These are phyloP conservation scores for Beta lomatogona DNA, from an alignment of 179 eudicot genomes.

Conservation along the genomic window DNA sequence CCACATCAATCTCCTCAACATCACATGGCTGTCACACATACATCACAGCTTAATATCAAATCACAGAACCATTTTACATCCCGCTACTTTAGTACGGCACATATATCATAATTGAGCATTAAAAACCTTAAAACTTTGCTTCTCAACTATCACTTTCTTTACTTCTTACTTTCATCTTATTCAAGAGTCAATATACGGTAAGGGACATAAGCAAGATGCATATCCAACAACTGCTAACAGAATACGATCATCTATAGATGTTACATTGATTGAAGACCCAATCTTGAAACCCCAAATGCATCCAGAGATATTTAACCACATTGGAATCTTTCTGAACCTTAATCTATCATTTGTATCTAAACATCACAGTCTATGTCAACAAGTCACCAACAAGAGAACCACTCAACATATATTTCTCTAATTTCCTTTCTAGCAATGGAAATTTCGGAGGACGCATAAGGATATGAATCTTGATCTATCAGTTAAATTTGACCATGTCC, in stretches of 20 bases:
- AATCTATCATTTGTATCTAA: background rate
- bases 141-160: too few relatives aligned
- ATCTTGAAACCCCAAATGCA: background rate
- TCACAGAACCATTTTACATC: background rate
- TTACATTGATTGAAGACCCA: background rate
- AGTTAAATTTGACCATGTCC: background rate
- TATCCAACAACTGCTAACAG: too few relatives aligned
- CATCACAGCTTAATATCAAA: background rate
- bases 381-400: background rate
- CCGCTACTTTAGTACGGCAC: background rate
- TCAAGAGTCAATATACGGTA: too few relatives aligned
- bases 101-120: too few relatives aligned
- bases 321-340: background rate
- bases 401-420: background rate
- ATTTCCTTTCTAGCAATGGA: background rate
- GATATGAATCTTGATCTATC: too few relatives aligned
- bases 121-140: too few relatives aligned
- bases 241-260: background rate
- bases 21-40: conserved; percentile 19
- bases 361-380: background rate
- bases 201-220: too few relatives aligned
- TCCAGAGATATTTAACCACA: background rate
- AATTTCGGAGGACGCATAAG: background rate
- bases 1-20: conserved; percentile 41
- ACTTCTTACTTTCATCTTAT: too few relatives aligned